Evolutionary conservation across 805 yeast genomes (phyloP).

Genomic region (Teunomyces stri): DNA sequence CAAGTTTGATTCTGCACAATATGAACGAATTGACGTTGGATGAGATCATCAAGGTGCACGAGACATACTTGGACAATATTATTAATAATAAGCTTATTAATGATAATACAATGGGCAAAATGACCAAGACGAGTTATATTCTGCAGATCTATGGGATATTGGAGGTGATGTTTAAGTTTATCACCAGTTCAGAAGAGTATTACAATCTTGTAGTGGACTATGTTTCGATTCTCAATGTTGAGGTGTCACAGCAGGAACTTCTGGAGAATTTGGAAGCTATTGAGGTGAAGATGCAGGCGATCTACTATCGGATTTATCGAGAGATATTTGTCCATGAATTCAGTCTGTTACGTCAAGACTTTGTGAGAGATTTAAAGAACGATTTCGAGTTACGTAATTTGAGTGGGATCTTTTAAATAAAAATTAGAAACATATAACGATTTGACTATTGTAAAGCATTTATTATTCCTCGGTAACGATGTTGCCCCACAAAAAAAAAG

Average conservation of each 20-base stretch:
- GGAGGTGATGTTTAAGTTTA: slow-evolving; percentile 31
- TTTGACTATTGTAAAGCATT: neutral
- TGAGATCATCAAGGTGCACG: slow-evolving; percentile 43
- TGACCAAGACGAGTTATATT: slow-evolving; percentile 27
- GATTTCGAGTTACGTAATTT: slow-evolving; percentile 51
- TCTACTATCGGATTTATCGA: slow-evolving; percentile 39
- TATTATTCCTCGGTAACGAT: neutral
- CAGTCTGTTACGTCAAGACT: slow-evolving; percentile 37
- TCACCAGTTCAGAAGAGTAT: slow-evolving; percentile 35
- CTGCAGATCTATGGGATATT: slow-evolving; percentile 32
- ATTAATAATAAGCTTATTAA: slow-evolving; percentile 32
- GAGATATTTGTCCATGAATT: slow-evolving; percentile 43
- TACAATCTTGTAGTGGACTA: slow-evolving; percentile 26
- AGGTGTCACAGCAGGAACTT: slow-evolving; percentile 14
- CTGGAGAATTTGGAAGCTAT: slow-evolving; percentile 29
- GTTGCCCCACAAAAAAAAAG: slow-evolving; percentile 3
- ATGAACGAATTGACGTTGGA: slow-evolving; percentile 45
- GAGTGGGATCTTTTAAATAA: slow-evolving; percentile 24
- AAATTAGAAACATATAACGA: slow-evolving; percentile 6
- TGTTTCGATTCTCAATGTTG: slow-evolving; percentile 26
- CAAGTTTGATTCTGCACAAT: slow-evolving; percentile 8
- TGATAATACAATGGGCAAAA: slow-evolving; percentile 28
- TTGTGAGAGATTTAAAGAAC: slow-evolving; percentile 51
- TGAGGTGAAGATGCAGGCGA: slow-evolving; percentile 32
- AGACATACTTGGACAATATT: slow-evolving; percentile 18